Percentiles rank a stretch among this genome's conserved stretches.
Conservation (phyloP, 2,329 filamentous ascomycete species). For the Calonectria honghensis region DNA sequence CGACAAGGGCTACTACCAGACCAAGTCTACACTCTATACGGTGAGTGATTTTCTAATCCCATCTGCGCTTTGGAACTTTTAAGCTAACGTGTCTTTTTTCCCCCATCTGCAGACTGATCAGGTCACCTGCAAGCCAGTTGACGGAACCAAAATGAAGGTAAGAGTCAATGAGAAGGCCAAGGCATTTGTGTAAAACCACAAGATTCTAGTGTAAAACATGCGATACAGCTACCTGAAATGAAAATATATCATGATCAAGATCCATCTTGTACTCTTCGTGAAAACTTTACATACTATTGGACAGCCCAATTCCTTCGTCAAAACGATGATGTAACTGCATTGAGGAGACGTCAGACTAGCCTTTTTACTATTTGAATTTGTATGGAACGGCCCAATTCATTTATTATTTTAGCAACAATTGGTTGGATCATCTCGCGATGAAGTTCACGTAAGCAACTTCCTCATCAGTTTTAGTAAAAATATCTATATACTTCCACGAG, state of each 20-base stretch:
- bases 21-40: slow-evolving; percentile 9
- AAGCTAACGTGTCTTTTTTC: not conserved
- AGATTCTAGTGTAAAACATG: not conserved
- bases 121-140: slow-evolving; percentile 8
- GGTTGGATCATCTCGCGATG: not conserved
- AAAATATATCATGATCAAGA: not conserved
- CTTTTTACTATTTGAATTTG: not conserved
- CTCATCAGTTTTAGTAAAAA: not conserved
- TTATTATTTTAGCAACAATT: not conserved
- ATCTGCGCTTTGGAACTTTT: too few relatives aligned
- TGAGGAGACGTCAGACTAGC: not conserved
- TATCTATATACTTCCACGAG: not conserved
- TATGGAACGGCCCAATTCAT: not conserved
- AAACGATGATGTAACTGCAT: not conserved
- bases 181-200: not conserved
- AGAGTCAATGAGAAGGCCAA: slow-evolving; percentile 1
- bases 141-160: slow-evolving; percentile 14
- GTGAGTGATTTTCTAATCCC: not conserved
- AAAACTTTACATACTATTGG: not conserved
- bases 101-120: not conserved
- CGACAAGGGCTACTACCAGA: slow-evolving; percentile 12
- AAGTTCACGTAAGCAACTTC: not conserved
- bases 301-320: not conserved
- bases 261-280: not conserved
- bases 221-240: not conserved